A percentile compares a stretch with the other conserved stretches of the same genome.
These are phyloP conservation scores for Lignosus rhinocerotis DNA, from an alignment of 1,284 basidiomycete species.

Conservation along the genomic window DNA sequence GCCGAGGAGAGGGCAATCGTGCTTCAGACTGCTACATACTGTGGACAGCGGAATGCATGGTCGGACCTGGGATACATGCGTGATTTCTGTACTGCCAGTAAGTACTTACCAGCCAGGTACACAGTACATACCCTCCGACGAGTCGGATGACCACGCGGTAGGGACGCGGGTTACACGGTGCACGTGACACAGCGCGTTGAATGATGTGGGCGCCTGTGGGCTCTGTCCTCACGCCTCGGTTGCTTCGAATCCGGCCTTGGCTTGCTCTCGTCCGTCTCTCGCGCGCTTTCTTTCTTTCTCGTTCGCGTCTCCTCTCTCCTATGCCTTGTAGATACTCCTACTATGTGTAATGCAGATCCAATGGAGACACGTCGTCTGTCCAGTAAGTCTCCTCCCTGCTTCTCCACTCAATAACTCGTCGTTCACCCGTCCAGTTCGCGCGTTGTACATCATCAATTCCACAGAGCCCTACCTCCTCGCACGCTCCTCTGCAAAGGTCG, in stretches of 20 bases:
- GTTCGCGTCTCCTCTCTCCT: background rate
- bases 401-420: background rate
- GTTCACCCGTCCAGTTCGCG: slow-evolving; percentile 30
- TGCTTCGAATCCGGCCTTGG: background rate
- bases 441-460: slow-evolving; percentile 37
- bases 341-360: background rate
- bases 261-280: background rate
- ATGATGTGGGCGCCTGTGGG: background rate
- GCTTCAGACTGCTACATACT: too few relatives aligned
- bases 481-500: slow-evolving; percentile 31
- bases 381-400: slow-evolving; percentile 10
- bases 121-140: too few relatives aligned
- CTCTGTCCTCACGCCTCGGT: background rate
- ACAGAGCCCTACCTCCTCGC: slow-evolving; percentile 38
- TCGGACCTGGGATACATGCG: too few relatives aligned
- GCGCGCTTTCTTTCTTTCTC: background rate
- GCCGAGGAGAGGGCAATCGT: too few relatives aligned
- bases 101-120: too few relatives aligned
- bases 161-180: background rate
- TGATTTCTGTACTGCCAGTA: too few relatives aligned
- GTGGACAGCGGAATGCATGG: too few relatives aligned
- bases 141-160: background rate
- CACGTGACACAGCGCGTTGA: background rate
- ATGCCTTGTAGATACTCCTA: background rate
- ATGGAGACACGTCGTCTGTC: slow-evolving; percentile 25